Percentiles rank a stretch among this genome's conserved stretches.
Conservation (phyloP, 306 rosid genomes). For the Quercus wislizeni region DNA sequence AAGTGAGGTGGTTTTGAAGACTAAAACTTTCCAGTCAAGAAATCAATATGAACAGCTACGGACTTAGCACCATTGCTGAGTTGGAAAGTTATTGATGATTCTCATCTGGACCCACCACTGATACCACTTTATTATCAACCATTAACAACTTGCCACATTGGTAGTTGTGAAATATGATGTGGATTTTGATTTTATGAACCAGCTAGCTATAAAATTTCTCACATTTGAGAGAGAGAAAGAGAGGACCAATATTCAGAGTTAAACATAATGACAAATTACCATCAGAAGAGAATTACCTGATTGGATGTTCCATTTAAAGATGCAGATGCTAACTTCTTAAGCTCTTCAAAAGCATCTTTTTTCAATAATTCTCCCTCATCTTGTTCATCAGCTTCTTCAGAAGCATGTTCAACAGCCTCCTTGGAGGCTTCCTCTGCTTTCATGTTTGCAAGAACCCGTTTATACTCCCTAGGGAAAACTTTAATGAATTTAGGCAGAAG, state of each 20-base stretch:
- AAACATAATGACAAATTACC: background rate
- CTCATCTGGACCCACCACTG: no score
- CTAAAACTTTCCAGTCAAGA: background rate
- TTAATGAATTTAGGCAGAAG: slow-evolving; percentile 82
- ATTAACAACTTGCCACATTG: no score
- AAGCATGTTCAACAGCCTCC: slow-evolving; percentile 33
- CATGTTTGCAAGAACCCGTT: slow-evolving; percentile 68
- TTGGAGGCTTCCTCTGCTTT: slow-evolving; percentile 53
- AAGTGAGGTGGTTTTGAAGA: background rate
- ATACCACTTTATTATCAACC: no score
- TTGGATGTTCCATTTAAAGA: slow-evolving; percentile 60
- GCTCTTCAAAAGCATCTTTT: slow-evolving; percentile 95
- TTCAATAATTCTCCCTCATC: slow-evolving; percentile 51
- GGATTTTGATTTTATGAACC: background rate
- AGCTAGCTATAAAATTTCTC: background rate
- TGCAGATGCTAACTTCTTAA: slow-evolving; percentile 74
- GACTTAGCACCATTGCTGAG: background rate
- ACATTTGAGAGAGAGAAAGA: background rate
- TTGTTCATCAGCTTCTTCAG: slow-evolving; percentile 38
- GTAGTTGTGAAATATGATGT: background rate
- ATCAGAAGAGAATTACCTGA: slow-evolving; percentile 40
- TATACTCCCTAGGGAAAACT: slow-evolving; percentile 90
- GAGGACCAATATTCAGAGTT: background rate
- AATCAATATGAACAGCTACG: background rate
- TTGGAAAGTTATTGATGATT: no score